Conservation (phyloP, 345 rosid species). For the Eucalyptus curtisii region DNA sequence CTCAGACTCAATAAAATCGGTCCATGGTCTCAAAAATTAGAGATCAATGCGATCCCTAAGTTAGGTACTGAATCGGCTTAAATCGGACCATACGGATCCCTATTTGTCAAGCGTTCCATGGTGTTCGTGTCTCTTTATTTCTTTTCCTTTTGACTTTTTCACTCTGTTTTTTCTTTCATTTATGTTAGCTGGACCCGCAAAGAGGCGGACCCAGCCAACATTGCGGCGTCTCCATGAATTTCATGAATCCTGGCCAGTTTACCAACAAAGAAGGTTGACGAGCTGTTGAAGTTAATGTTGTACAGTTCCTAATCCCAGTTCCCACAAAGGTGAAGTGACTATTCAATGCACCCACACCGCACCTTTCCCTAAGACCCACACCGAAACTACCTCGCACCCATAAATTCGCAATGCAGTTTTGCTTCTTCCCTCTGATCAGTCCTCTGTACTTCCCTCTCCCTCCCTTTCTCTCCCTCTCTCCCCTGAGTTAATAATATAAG, state of each 20-base stretch:
- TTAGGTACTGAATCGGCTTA: too few relatives aligned
- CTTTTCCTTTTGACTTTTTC: not conserved
- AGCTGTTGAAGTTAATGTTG: not conserved
- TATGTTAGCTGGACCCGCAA: not conserved
- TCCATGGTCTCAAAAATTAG: too few relatives aligned
- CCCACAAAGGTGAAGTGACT: not conserved
- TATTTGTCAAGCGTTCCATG: too few relatives aligned
- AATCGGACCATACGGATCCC: too few relatives aligned
- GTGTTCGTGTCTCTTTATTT: not conserved
- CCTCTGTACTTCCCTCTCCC: not conserved
- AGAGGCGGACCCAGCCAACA: not conserved
- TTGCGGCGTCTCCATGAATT: not conserved
- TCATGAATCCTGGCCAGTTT: not conserved
- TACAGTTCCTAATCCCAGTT: not conserved
- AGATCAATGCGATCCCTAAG: too few relatives aligned
- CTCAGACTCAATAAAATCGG: too few relatives aligned
- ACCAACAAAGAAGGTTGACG: not conserved
- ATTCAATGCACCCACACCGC: not conserved
- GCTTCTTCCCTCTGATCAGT: not conserved
- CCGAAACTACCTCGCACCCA: not conserved
- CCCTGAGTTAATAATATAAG: not conserved
- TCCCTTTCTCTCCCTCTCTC: not conserved
- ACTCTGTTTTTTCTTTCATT: too few relatives aligned
- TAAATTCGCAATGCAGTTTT: not conserved
- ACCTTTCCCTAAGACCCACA: not conserved